A percentile compares a stretch with the other conserved stretches of the same genome.
These are phyloP conservation scores for Lignosus rhinocerotis DNA, from an alignment of 1,284 basidiomycete species.

Conservation along the genomic window DNA sequence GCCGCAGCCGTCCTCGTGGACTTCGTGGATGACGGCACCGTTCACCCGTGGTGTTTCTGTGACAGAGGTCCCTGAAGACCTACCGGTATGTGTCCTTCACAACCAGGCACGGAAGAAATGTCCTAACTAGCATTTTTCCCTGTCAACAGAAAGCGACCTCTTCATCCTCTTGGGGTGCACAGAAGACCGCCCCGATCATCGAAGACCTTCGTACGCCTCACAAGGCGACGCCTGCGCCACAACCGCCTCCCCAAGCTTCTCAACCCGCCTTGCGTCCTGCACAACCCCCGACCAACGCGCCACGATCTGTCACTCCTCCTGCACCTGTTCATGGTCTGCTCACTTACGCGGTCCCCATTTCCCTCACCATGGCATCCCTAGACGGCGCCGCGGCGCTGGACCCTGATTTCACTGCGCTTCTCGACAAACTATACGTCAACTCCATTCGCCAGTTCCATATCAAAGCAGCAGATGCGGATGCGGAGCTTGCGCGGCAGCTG, in stretches of 20 bases:
- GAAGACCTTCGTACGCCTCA: conserved; percentile 13
- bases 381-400: conserved; percentile 7
- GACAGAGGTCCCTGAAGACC: conserved; percentile 15
- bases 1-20: conserved; percentile 10
- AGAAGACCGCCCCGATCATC: conserved; percentile 5
- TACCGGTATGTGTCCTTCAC: conserved; percentile 4
- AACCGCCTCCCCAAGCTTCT: neutral
- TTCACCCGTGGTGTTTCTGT: neutral
- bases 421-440: conserved; percentile 16
- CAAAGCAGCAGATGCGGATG: conserved; percentile 26
- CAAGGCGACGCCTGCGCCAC: conserved; percentile 2
- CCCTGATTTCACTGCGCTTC: conserved; percentile 7
- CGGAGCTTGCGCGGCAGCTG: conserved; percentile 25
- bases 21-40: conserved; percentile 1
- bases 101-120: neutral
- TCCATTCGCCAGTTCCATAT: conserved; percentile 27
- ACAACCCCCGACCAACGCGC: conserved; percentile 2
- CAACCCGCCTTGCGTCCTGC: conserved; percentile 2
- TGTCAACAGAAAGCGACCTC: conserved; percentile 1
- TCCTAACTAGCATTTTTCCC: neutral
- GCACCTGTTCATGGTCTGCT: conserved; percentile 10
- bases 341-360: conserved; percentile 17
- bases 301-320: neutral
- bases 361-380: conserved; percentile 5
- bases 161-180: conserved; percentile 1